A percentile compares a stretch with the other conserved stretches of the same genome.
These are phyloP conservation scores for Plasmopara viticola DNA, from an alignment of 352 stramenopile genomes.

Conservation along the genomic window DNA sequence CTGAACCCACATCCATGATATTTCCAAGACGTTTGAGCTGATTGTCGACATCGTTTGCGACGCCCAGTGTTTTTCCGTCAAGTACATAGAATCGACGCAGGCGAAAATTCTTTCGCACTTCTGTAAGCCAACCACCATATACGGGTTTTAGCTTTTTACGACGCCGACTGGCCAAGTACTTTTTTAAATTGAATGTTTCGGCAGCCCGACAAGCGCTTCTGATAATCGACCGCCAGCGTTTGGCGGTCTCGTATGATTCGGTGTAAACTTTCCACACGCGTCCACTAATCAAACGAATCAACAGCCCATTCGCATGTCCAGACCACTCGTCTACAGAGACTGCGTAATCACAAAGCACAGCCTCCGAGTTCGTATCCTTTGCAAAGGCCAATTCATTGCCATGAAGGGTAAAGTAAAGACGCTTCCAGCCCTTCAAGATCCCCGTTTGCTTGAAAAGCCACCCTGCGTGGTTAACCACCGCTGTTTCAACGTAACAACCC, in stretches of 20 bases:
- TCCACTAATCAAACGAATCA: constrained; percentile 60
- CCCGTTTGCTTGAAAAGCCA: constrained; percentile 75
- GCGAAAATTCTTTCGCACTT: constrained; percentile 29
- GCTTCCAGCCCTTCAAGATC: constrained; percentile 79
- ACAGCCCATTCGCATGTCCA: constrained; percentile 58
- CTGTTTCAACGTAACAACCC: constrained; percentile 67
- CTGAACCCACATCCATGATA: constrained; percentile 56
- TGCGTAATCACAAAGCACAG: constrained; percentile 53
- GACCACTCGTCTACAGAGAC: constrained; percentile 60
- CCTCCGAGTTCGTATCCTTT: constrained; percentile 65
- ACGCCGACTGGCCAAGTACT: constrained; percentile 56
- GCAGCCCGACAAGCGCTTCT: constrained; percentile 37
- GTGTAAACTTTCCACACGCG: constrained; percentile 63
- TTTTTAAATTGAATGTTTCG: constrained; percentile 57
- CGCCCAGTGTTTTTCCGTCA: constrained; percentile 55
- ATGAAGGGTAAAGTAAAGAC: constrained; percentile 76
- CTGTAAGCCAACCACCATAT: constrained; percentile 78
- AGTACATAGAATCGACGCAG: constrained; percentile 76
- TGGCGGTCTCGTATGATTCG: constrained; percentile 72
- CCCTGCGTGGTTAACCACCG: constrained; percentile 63
- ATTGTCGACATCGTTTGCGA: constrained; percentile 79
- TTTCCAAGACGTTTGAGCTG: constrained; percentile 58
- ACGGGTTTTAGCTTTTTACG: constrained; percentile 62
- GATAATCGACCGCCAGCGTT: constrained; percentile 70
- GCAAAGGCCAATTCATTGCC: constrained; percentile 62